Evolutionary conservation across 2,329 filamentous ascomycete genomes (phyloP).

Genomic region (Nemania sp.): DNA sequence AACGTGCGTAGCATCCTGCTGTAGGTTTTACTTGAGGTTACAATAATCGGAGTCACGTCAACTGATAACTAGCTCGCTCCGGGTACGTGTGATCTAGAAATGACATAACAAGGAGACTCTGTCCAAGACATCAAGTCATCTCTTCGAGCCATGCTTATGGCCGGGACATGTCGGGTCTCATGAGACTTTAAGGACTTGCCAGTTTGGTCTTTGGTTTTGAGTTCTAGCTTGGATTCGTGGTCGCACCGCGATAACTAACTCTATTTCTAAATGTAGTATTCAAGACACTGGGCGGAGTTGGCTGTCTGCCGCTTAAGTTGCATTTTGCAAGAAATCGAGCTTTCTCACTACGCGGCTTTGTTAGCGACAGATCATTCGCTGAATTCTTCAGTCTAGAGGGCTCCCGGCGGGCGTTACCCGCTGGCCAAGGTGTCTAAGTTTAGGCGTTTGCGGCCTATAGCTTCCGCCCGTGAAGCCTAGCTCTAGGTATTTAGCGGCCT

Average conservation of each 20-base stretch:
- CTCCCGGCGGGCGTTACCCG: not conserved
- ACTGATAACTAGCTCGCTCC: conserved; percentile 4
- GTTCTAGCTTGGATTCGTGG: not conserved
- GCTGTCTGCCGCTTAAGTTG: not conserved
- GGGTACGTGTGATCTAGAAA: conserved; percentile 8
- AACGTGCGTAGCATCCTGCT: conserved; percentile 1
- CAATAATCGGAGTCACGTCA: conserved; percentile 26
- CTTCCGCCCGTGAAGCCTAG: not conserved
- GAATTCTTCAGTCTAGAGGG: not conserved
- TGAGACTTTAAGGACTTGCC: conserved; percentile 10
- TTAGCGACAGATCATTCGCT: too few species aligned
- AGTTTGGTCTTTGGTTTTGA: not conserved
- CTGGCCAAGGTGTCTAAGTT: not conserved
- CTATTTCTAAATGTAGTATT: not conserved
- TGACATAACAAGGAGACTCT: not conserved
- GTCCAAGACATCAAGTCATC: conserved; percentile 26
- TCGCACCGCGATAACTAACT: not conserved
- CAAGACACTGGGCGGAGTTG: not conserved
- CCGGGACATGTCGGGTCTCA: not conserved
- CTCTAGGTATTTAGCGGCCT: not conserved
- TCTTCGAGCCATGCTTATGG: not conserved
- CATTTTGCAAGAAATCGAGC: not conserved
- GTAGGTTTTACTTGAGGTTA: conserved; percentile 15
- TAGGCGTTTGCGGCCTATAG: not conserved
- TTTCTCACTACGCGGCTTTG: too few species aligned